Conservation (phyloP, 805 yeast genomes). For the Clavispora vitiphila region DNA sequence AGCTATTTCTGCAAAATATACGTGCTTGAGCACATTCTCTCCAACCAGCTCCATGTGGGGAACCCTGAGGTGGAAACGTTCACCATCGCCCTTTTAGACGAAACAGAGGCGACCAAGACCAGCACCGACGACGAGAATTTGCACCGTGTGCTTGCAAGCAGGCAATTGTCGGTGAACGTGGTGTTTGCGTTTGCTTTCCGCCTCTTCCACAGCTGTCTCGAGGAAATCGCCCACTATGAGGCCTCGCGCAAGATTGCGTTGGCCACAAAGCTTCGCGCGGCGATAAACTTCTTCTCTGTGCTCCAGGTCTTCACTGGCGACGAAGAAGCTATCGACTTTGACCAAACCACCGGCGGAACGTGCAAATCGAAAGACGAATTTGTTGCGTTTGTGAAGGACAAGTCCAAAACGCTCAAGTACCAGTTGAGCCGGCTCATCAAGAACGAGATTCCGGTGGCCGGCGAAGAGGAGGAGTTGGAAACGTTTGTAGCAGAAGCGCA, state of each 20-base stretch:
- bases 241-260: constrained; percentile 39
- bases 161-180: constrained; percentile 38
- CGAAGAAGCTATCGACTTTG: constrained; percentile 24
- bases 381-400: constrained; percentile 42
- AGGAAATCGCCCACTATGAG: constrained; percentile 42
- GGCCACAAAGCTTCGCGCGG: constrained; percentile 49
- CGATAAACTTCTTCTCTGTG: constrained; percentile 49
- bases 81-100: constrained; percentile 61
- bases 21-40: constrained; percentile 69
- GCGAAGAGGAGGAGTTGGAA: constrained; percentile 25
- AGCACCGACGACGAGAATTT: constrained; percentile 36
- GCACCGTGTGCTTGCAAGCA: constrained; percentile 51
- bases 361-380: constrained; percentile 58
- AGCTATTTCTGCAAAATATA: constrained; percentile 66
- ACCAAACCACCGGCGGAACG: constrained; percentile 57
- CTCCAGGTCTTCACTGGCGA: constrained; percentile 30
- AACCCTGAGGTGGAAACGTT: constrained; percentile 52
- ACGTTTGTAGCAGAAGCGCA: constrained; percentile 14
- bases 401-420: constrained; percentile 45
- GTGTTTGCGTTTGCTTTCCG: constrained; percentile 46
- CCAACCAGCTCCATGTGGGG: constrained; percentile 51
- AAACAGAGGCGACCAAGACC: constrained; percentile 58
- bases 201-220: constrained; percentile 41
- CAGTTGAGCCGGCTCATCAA: constrained; percentile 36
- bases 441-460: constrained; percentile 26